These are phyloP conservation scores for Salix brachista DNA, from an alignment of 345 rosid genomes.

Conservation along the genomic window DNA sequence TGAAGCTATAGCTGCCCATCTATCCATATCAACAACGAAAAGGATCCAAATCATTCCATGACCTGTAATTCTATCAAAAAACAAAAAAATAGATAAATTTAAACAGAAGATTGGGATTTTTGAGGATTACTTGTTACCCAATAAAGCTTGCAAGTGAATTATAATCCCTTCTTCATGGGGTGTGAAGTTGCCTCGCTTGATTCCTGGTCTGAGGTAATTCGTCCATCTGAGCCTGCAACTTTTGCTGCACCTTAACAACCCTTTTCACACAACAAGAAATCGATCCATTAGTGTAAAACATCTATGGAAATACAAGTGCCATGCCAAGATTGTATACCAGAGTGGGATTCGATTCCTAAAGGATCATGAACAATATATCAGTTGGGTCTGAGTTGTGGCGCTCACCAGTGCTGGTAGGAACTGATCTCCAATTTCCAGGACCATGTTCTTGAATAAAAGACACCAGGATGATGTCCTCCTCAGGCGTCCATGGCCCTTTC, in stretches of 20 bases:
- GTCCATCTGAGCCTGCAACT: slow-evolving; percentile 99
- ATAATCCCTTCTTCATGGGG: slow-evolving; percentile 98
- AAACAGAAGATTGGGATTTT: not conserved
- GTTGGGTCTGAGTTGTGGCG: not conserved
- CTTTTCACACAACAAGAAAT: slow-evolving; percentile 25
- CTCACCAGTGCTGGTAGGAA: slow-evolving; percentile 86
- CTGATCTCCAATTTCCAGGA: slow-evolving; percentile 97
- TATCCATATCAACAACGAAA: slow-evolving; percentile 1
- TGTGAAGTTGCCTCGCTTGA: slow-evolving; percentile 94
- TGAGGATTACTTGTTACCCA: slow-evolving; percentile 97
- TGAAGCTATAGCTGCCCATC: slow-evolving; percentile 99
- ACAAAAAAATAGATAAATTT: not conserved
- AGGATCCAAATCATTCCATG: not conserved
- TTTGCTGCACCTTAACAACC: slow-evolving; percentile 89
- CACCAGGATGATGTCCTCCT: slow-evolving; percentile 87
- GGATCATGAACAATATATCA: not conserved
- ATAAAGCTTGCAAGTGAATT: slow-evolving; percentile 90
- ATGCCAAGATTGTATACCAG: not conserved
- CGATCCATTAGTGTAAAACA: not conserved
- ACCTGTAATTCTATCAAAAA: not conserved
- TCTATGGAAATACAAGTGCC: not conserved
- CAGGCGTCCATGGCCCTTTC: slow-evolving; percentile 99
- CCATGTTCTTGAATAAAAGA: slow-evolving; percentile 95
- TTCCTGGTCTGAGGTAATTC: slow-evolving; percentile 97
- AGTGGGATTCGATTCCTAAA: not conserved